Evolutionary conservation across 2,329 filamentous ascomycete genomes (phyloP), one percentile per base, ranked within the genome.

Genomic region (Fusarium nurragi): DNA sequence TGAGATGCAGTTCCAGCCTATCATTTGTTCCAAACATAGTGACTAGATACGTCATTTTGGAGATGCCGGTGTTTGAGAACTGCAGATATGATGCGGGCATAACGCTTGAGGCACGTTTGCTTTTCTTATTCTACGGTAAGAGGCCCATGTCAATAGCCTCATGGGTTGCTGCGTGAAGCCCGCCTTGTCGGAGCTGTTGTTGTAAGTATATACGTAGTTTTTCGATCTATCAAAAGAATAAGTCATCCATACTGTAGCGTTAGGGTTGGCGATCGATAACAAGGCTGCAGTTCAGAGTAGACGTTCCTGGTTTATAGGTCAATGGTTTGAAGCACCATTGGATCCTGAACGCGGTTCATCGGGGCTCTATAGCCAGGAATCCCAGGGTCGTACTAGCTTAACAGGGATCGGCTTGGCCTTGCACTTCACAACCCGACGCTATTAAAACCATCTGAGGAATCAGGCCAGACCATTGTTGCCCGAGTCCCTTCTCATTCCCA

Each of bases 311-410:
- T 45, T 51, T 41, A 16, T 48, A 28, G 28, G 34, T 37, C 53
- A 30, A 45, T 60, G 22, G 38, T 43, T 53, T 64, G 32, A 37
- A 45, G 43, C 38, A 41, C 40, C 39, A 67, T 66, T 67, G 58
- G 58, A 41, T 45, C 26, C n/a, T 45, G 26, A 45, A 49, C 44
- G 34, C 26, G 34, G 23, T 56, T 67, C 46, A 52, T 30, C 37
- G 56, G 56, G 51, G 58, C 36, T 54, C 51, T 40, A 19, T 18
- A 37, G 40, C 32, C 19, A 38, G 53, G 58, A 30, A n/a, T n/a
- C n/a, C n/a, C n/a, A n/a, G n/a, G n/a, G n/a, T 51, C 54, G 40
- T 43, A 43, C 51, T 43, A 45, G 38, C 26, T 14, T 21, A 51
- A 28, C 64, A 67, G 50, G 64, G 62, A 51, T 61, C 19, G 40